Base-by-base conservation (phyloP, 345 rosid genomes). In the Brassica napus region DNA sequence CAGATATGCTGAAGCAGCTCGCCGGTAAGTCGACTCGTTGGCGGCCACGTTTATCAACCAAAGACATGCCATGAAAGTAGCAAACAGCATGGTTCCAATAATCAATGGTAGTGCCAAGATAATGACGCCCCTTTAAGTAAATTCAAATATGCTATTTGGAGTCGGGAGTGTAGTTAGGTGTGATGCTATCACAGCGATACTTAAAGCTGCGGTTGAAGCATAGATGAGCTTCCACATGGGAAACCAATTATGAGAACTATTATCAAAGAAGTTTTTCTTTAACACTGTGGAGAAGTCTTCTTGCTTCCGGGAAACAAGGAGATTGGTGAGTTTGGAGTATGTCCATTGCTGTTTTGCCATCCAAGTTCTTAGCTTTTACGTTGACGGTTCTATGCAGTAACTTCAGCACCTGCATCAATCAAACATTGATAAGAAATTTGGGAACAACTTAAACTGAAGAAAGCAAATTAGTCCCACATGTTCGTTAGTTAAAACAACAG, bases 341-440 rank as follows among this genome's bases (percentile, higher is more conserved):
- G 65, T 82, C 83, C 77, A 57, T 68, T 0, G 82, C 77, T 0
- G 84, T 81, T 14, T 75, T 59, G 12, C 81, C 54, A 44, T 44
- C 54, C 15, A 44, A 44, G 4, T 44, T 44, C 54, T 44, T 44
- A 4, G 54, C 54, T 12, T 44, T 44, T 12, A 44, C 54, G 3
- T 44, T 44, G 14, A 44, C 15, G 1, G 54, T 44, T 44, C 54
- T 44, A 44, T 5, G 4, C 15, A 44, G 54, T 15, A 47, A 47
- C 16, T 47, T 47, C 14, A 47, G 4, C 15, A 12, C 49, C 49
- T 4, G 35, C 42, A 8, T 44, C 54, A 44, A 42, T 39, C 44
- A 37, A 42, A 3, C n/a, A 42, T 42, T 42, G n/a, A 42, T 42
- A 42, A 42, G 4, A 42, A 42, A 4, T 42, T 42, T 42, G n/a